Evolutionary conservation across 805 yeast species (phyloP).

Genomic region (Millerago galiae): DNA sequence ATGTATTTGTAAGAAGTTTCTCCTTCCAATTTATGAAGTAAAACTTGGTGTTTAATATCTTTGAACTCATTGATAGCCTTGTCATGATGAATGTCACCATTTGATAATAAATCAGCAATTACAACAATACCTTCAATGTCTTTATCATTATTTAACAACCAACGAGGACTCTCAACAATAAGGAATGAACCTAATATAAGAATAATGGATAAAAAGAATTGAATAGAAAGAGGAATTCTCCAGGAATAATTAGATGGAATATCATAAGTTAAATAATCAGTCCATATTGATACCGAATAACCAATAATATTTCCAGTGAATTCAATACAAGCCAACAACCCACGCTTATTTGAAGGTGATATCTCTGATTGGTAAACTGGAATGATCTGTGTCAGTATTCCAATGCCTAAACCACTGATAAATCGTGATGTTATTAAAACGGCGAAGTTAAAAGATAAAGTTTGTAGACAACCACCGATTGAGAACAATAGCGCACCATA

Average conservation of each 20-base stretch:
- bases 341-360: constrained; percentile 81
- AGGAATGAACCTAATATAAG: constrained; percentile 69
- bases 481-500: constrained; percentile 75
- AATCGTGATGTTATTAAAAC: constrained; percentile 69
- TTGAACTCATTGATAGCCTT: constrained; percentile 68
- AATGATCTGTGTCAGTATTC: constrained; percentile 74
- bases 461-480: constrained; percentile 71
- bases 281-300: constrained; percentile 80
- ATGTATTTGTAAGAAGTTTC: constrained; percentile 68
- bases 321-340: constrained; percentile 78
- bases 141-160: constrained; percentile 78
- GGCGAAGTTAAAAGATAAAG: constrained; percentile 47
- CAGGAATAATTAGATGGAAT: constrained; percentile 58
- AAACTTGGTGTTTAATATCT: constrained; percentile 73
- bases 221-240: constrained; percentile 75
- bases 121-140: constrained; percentile 81
- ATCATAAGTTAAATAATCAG: constrained; percentile 69
- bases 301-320: constrained; percentile 84
- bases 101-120: constrained; percentile 74
- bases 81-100: constrained; percentile 67
- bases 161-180: constrained; percentile 84
- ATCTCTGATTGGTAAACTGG: constrained; percentile 88
- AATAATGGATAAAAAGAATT: constrained; percentile 64
- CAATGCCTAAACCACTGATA: constrained; percentile 82
- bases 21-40: constrained; percentile 75